phyloP scores from a whole-genome alignment of 176 grass and related monocot species.

The bread wheat (Triticum aestivum) region IWGSC_CS_RefSeq_v2.1 NC_057810.1:708430515-708431014 shows the following conservation, averaged over 20 bases:
- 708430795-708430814: constrained; percentile 86
- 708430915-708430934: neutral
- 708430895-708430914: neutral
- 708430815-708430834: neutral
- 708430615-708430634: constrained; percentile 7
- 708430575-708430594: neutral
- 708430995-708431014: neutral
- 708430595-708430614: neutral
- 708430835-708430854: constrained; percentile 20
- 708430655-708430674: constrained; percentile 18
- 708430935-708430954: neutral
- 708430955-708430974: neutral
- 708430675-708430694: constrained; percentile 69
- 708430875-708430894: neutral
- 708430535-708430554: neutral
- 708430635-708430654: neutral
- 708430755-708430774: constrained; percentile 96
- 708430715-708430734: constrained; percentile 81
- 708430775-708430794: constrained; percentile 89
- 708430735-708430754: constrained; percentile 87
- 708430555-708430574: constrained; percentile 12
- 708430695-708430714: constrained; percentile 71
- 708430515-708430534: neutral
- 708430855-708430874: constrained; percentile 1
- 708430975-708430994: neutral